Conservation (phyloP, 2,329 filamentous ascomycete genomes). For the Eutypella sp. region DNA sequence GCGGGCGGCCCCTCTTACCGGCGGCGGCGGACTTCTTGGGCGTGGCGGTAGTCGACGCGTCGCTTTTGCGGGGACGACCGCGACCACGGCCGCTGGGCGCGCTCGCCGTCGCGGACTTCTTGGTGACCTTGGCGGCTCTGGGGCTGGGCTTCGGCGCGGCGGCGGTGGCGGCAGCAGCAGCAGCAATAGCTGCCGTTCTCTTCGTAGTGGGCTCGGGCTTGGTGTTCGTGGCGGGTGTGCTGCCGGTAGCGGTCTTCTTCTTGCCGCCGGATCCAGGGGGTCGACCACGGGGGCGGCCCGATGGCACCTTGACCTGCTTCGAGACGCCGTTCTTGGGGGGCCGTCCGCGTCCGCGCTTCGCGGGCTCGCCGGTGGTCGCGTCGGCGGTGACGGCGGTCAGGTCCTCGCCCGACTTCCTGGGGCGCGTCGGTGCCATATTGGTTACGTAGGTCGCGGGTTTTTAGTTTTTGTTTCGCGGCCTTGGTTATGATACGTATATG, state of each 20-base stretch:
- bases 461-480: no score
- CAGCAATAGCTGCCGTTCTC: conserved; percentile 9
- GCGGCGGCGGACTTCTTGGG: conserved; percentile 24
- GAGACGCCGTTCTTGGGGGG: conserved; percentile 34
- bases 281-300: conserved; percentile 43
- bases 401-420: conserved; percentile 15
- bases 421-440: conserved; percentile 20
- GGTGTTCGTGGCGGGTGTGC: conserved; percentile 21
- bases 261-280: conserved; percentile 36
- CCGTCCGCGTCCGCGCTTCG: conserved; percentile 33
- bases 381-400: conserved; percentile 13
- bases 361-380: conserved; percentile 17
- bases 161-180: conserved; percentile 27
- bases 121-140: conserved; percentile 20
- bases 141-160: conserved; percentile 27
- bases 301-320: conserved; percentile 28
- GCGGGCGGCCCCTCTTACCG: conserved; percentile 15
- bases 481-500: no score
- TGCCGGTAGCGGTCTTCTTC: conserved; percentile 12
- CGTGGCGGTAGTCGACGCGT: conserved; percentile 15
- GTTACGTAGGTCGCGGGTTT: background rate
- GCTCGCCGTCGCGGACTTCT: conserved; percentile 7
- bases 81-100: conserved; percentile 19
- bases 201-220: conserved; percentile 9
- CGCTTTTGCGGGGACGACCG: conserved; percentile 30